phyloP scores from a whole-genome alignment of 78 protist genomes.

The Dictyostelium capitatum region DNA sequence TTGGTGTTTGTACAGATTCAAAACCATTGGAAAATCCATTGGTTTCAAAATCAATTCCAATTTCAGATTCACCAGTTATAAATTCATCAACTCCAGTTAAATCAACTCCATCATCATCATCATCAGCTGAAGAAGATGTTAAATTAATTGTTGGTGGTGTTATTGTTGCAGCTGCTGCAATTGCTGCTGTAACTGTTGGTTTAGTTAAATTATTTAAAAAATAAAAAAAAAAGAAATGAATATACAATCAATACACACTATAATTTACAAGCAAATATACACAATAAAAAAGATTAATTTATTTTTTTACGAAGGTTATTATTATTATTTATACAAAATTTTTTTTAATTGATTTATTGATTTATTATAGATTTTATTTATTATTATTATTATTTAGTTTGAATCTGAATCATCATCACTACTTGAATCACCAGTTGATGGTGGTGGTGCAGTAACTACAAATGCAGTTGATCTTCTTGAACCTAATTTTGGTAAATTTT shows the following conservation, averaged over 20 bases:
- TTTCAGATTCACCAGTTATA: neutral
- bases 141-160: neutral
- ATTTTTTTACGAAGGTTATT: neutral
- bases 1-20: constrained; percentile 43
- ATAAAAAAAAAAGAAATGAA: neutral
- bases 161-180: neutral
- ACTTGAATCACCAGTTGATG: neutral
- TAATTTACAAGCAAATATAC: neutral
- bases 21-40: constrained; percentile 13
- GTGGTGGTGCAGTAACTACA: constrained; percentile 18
- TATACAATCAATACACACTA: neutral
- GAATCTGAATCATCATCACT: neutral
- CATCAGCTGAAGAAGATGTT: neutral
- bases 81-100: neutral
- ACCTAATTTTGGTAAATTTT: constrained; percentile 22
- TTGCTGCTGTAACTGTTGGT: neutral
- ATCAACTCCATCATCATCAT: neutral
- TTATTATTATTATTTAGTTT: neutral
- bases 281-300: neutral
- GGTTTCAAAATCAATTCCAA: neutral
- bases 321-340: neutral
- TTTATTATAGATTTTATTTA: neutral
- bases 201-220: neutral
- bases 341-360: neutral
- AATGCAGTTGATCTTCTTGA: constrained; percentile 29